A percentile compares a stretch with the other conserved stretches of the same genome.
phyloP scores from a whole-genome alignment of 805 yeast species.

The Cyberlindnera maclurae region DNA sequence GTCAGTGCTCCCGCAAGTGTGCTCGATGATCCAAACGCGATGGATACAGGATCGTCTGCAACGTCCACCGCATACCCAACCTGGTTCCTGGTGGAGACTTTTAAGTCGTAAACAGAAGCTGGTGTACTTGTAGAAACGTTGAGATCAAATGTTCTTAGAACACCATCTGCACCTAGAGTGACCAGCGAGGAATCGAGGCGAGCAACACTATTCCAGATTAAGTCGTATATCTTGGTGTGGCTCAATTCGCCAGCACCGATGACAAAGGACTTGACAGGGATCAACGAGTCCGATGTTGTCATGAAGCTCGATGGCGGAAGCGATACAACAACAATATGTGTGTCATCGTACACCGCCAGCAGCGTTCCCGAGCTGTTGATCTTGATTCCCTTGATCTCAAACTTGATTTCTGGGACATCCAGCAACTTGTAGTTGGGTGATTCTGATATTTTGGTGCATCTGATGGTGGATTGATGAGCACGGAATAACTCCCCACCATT shows the following conservation, averaged over 20 bases:
- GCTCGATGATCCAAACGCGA: conserved; percentile 19
- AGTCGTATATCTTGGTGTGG: conserved; percentile 27
- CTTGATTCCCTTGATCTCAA: conserved; percentile 28
- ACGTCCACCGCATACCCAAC: conserved; percentile 18
- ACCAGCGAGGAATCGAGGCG: conserved; percentile 37
- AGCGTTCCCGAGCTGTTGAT: conserved; percentile 36
- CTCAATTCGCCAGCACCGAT: conserved; percentile 24
- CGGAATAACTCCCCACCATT: conserved; percentile 16
- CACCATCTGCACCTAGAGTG: conserved; percentile 29
- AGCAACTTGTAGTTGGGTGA: conserved; percentile 9
- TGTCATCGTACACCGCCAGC: conserved; percentile 34
- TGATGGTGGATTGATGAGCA: conserved; percentile 13
- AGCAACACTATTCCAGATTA: conserved; percentile 40
- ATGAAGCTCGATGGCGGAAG: conserved; percentile 24
- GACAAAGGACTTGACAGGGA: conserved; percentile 17
- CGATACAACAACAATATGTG: conserved; percentile 24
- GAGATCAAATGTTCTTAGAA: conserved; percentile 31
- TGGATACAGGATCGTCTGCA: conserved; percentile 18
- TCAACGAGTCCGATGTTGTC: conserved; percentile 1
- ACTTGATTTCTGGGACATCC: conserved; percentile 16
- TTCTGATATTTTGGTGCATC: conserved; percentile 10
- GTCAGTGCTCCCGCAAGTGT: conserved; percentile 38
- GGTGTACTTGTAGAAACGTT: conserved; percentile 24
- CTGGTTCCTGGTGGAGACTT: conserved; percentile 10
- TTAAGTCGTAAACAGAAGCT: conserved; percentile 14